Evolutionary conservation across 345 rosid species (phyloP).

Genomic region (Populus pruinosa): DNA sequence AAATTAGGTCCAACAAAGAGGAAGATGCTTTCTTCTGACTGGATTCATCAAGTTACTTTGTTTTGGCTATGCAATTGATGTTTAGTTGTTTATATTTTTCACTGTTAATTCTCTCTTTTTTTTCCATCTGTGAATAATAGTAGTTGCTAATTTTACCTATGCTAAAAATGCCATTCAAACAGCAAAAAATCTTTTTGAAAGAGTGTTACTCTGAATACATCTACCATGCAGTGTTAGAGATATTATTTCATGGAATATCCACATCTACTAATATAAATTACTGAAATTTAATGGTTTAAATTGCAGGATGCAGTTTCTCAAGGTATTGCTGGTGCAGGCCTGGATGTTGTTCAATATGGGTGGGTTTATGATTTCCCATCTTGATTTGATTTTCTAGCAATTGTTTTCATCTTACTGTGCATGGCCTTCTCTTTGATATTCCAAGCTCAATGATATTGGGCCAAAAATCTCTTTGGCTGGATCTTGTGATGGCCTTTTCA

Average conservation of each 20-base stretch:
- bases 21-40: background rate
- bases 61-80: background rate
- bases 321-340: conserved; percentile 66
- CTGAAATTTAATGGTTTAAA: conserved; percentile 22
- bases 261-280: background rate
- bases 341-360: conserved; percentile 90
- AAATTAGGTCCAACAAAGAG: background rate
- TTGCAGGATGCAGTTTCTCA: conserved; percentile 86
- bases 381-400: background rate
- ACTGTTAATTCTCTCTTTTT: background rate
- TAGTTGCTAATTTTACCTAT: background rate
- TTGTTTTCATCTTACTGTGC: background rate
- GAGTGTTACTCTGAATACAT: background rate
- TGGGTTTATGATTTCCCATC: conserved; percentile 30
- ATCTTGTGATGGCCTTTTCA: background rate
- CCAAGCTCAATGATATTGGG: background rate
- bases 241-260: background rate
- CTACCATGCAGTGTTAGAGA: background rate
- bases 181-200: background rate
- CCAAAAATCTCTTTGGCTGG: background rate
- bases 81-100: background rate
- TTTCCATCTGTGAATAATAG: background rate
- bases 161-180: background rate
- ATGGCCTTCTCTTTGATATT: background rate
- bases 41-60: background rate